Evolutionary conservation across 2,329 filamentous ascomycete species (phyloP).

Genomic region (Cordyceps fumosorosea): DNA sequence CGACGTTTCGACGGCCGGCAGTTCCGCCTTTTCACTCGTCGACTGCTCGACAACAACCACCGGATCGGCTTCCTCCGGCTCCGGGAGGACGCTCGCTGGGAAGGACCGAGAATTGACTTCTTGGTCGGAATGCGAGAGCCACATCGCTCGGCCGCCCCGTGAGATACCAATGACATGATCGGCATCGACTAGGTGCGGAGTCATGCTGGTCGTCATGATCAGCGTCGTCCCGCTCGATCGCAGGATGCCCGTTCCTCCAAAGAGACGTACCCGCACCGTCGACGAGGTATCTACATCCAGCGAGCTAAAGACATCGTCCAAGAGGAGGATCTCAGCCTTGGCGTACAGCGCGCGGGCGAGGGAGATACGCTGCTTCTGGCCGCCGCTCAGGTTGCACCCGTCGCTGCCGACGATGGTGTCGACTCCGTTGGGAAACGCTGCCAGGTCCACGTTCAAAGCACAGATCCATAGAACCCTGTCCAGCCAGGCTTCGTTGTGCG

Average conservation of each 20-base stretch:
- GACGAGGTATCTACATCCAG: conserved; percentile 30
- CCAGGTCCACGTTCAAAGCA: conserved; percentile 35
- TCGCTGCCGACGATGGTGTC: conserved; percentile 6
- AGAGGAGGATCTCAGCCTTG: conserved; percentile 40
- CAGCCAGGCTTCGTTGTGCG: not conserved
- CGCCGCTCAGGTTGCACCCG: conserved; percentile 31
- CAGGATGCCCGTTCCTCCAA: conserved; percentile 13
- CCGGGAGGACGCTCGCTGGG: not conserved
- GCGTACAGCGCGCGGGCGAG: conserved; percentile 44
- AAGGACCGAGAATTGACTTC: not conserved
- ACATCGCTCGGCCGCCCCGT: too few relatives aligned
- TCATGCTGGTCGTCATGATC: conserved; percentile 7
- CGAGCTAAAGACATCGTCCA: conserved; percentile 48
- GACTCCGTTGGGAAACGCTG: not conserved
- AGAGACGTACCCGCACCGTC: conserved; percentile 11
- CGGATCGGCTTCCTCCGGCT: not conserved
- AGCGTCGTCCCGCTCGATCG: conserved; percentile 14
- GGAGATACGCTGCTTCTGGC: conserved; percentile 46
- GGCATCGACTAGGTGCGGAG: not conserved
- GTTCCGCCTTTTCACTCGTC: not conserved
- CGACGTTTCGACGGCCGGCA: not conserved
- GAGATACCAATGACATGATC: not conserved
- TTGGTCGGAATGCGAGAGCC: too few relatives aligned
- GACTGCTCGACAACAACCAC: not conserved
- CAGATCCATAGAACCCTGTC: not conserved